Percentiles rank a stretch among this genome's conserved stretches.
These are phyloP conservation scores for Pythium brachiatum DNA, from an alignment of 352 stramenopile species.

Conservation along the genomic window DNA sequence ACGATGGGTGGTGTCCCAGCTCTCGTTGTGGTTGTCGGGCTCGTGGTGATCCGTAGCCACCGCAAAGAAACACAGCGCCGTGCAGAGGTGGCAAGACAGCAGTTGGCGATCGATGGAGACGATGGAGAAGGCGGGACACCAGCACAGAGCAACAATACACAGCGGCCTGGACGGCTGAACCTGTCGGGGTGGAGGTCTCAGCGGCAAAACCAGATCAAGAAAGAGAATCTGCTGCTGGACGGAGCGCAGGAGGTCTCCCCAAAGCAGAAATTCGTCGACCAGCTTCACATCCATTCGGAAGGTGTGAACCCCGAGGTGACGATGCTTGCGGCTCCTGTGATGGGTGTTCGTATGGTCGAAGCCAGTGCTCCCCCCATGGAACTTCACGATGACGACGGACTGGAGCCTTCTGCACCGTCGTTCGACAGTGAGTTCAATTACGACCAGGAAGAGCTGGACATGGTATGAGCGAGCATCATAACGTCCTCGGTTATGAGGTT, in stretches of 20 bases:
- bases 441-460: slow-evolving; percentile 9
- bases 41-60: slow-evolving; percentile 20
- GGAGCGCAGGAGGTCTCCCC: slow-evolving; percentile 9
- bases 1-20: slow-evolving; percentile 22
- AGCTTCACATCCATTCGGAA: slow-evolving; percentile 4
- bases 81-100: slow-evolving; percentile 1
- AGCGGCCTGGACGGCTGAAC: slow-evolving; percentile 10
- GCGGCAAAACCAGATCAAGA: slow-evolving; percentile 15
- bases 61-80: slow-evolving; percentile 9
- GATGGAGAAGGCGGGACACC: not conserved
- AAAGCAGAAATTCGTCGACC: slow-evolving; percentile 20
- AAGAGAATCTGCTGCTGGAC: slow-evolving; percentile 9
- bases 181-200: slow-evolving; percentile 14
- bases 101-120: not conserved
- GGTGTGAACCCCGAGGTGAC: slow-evolving; percentile 13
- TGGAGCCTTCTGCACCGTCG: slow-evolving; percentile 18
- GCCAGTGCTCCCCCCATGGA: slow-evolving; percentile 21
- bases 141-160: not conserved
- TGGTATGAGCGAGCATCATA: not conserved
- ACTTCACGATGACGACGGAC: not conserved
- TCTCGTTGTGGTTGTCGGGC: slow-evolving; percentile 16
- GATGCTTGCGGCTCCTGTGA: slow-evolving; percentile 9
- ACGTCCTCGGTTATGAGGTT: too few species aligned
- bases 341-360: slow-evolving; percentile 5
- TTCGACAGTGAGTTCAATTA: slow-evolving; percentile 23